phyloP scores from a whole-genome alignment of 768 basidiomycete species.

The Boletus rufocinnamomeus region DNA sequence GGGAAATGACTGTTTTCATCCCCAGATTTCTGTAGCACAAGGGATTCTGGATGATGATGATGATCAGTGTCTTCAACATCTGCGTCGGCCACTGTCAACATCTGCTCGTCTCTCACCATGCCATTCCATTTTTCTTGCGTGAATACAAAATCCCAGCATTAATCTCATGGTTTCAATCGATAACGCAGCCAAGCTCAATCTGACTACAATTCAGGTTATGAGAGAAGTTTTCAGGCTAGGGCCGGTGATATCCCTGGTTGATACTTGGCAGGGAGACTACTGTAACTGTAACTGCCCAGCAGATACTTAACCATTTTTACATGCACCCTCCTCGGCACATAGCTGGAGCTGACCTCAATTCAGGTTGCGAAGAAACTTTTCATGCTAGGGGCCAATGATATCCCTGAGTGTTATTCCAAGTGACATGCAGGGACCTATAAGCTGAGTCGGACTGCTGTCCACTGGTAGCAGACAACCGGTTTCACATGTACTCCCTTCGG shows the following conservation, averaged over 20 bases:
- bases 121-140: background rate
- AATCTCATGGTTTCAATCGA: background rate
- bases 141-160: too few species aligned
- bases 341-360: background rate
- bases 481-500: background rate
- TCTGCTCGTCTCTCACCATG: background rate
- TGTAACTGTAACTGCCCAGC: too few species aligned
- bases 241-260: constrained; percentile 1
- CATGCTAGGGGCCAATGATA: background rate
- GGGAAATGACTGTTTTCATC: background rate
- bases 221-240: background rate
- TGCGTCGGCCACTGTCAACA: background rate
- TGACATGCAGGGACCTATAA: background rate
- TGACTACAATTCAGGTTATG: background rate
- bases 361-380: background rate
- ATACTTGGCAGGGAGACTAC: background rate
- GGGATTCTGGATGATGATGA: too few species aligned
- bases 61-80: background rate
- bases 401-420: background rate
- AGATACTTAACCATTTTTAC: too few species aligned
- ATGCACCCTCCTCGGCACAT: too few species aligned
- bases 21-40: background rate
- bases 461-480: background rate
- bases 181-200: background rate
- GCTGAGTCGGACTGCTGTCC: background rate